Base-by-base conservation (phyloP, 768 basidiomycete genomes). In the Podaxis rugospora region DNA sequence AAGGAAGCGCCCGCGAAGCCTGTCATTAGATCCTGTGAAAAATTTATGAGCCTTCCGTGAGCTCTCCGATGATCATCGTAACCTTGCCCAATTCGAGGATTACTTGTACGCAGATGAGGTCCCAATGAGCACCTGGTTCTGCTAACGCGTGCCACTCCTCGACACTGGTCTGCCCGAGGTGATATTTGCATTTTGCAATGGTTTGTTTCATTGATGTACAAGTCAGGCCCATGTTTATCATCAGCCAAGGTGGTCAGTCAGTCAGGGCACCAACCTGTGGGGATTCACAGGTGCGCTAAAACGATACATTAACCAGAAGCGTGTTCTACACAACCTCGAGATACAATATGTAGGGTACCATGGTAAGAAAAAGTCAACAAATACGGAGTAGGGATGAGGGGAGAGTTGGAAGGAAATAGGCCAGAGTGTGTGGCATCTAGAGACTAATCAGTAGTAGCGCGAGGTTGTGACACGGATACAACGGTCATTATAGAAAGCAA, bases 301-400 rank as follows among this genome's bases (percentile, higher is more conserved):
- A 36, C 52, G 9, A 39, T 57, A 57, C 46, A 57, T 57, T 68
- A 68, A 60, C 63, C 57, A 58, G 67, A 67, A 66, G 67, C 65
- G 63, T 65, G 64, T 62, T 64, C 63, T 57, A 67, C 65, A 64
- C 65, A 59, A 56, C 65, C 63, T 61, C 47, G 37, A 56, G 50
- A 62, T 40, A 52, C 46, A 62, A 62, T 55, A 51, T 18, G 61
- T 51, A 57, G 52, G 51, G 58, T 42, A 54, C 28, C 47, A 52
- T 23, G 56, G 44, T 28, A 16, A 25, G 28, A 32, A 23, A 51
- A 35, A 50, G 51, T 49, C 42, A 44, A 44, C 42, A 52, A 28
- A 64, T 68, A 66, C 39, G 42, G 53, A 28, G 44, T 18, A 51
- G 60, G 39, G 52, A 55, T 55, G 49, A 51, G 39, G 36, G 59